Percentiles rank a stretch among this genome's conserved stretches.
These are phyloP conservation scores for Echinochloa phyllopogon DNA, from an alignment of 176 grass and related monocot genomes.

Conservation along the genomic window DNA sequence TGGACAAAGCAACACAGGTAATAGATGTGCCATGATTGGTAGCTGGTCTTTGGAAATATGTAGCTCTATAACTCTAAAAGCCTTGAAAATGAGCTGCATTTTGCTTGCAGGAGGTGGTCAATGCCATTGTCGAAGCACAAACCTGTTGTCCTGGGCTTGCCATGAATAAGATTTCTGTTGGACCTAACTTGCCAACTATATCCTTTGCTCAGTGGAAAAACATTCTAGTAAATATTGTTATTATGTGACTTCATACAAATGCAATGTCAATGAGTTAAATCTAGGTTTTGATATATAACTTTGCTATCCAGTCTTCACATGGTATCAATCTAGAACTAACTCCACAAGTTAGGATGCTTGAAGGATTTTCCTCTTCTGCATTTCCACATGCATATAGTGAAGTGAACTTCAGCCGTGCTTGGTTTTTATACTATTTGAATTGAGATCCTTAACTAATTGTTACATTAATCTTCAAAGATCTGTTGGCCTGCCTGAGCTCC, in stretches of 20 bases:
- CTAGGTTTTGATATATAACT: background rate
- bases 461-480: slow-evolving; percentile 80
- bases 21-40: background rate
- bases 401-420: background rate
- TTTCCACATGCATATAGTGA: slow-evolving; percentile 22
- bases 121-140: slow-evolving; percentile 83
- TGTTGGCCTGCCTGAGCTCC: slow-evolving; percentile 82
- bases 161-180: slow-evolving; percentile 72
- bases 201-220: slow-evolving; percentile 56
- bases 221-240: slow-evolving; percentile 14
- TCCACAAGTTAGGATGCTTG: background rate
- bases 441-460: slow-evolving; percentile 61
- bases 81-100: slow-evolving; percentile 3
- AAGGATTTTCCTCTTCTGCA: background rate
- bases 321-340: background rate
- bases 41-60: slow-evolving; percentile 24
- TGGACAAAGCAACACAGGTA: slow-evolving; percentile 96
- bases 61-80: background rate
- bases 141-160: slow-evolving; percentile 62
- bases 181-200: slow-evolving; percentile 82
- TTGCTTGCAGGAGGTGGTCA: slow-evolving; percentile 85
- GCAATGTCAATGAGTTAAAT: background rate
- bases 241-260: slow-evolving; percentile 10
- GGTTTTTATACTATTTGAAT: slow-evolving; percentile 8
- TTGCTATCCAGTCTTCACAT: background rate